phyloP scores from a whole-genome alignment of 352 stramenopile genomes.

The Aphanomyces astaci region DNA sequence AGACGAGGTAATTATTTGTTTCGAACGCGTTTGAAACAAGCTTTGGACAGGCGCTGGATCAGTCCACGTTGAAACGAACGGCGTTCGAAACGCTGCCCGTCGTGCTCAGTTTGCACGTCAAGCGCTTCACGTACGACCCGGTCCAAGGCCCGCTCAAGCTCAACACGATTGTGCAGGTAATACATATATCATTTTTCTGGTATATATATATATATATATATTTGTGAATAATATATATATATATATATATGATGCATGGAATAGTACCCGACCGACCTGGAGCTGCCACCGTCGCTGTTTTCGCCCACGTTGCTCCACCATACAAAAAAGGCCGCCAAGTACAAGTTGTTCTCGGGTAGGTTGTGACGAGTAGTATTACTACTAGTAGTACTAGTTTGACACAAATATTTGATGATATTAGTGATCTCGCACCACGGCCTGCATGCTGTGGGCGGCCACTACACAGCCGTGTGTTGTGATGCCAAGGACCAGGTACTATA shows the following conservation, averaged over 20 bases:
- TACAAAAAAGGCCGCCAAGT: constrained; percentile 21
- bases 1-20: constrained; percentile 63
- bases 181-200: too few relatives aligned
- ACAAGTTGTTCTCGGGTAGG: constrained; percentile 59
- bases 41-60: constrained; percentile 6
- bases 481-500: constrained; percentile 64
- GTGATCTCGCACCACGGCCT: constrained; percentile 77
- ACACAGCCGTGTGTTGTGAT: constrained; percentile 75
- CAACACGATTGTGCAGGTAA: constrained; percentile 65
- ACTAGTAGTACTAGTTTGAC: too few relatives aligned
- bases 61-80: constrained; percentile 58
- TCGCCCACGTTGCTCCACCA: constrained; percentile 38
- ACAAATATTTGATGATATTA: background rate
- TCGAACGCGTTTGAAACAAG: constrained; percentile 19
- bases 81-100: constrained; percentile 65
- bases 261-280: constrained; percentile 57
- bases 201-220: too few relatives aligned
- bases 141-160: constrained; percentile 71
- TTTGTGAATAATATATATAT: too few relatives aligned
- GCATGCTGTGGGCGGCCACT: constrained; percentile 72
- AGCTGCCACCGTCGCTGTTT: constrained; percentile 59
- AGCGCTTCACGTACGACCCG: constrained; percentile 79
- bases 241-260: too few relatives aligned
- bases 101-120: constrained; percentile 75
- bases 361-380: background rate